These are phyloP conservation scores for Erodium moschatum DNA, from an alignment of 441 rosid species.

Conservation along the genomic window DNA sequence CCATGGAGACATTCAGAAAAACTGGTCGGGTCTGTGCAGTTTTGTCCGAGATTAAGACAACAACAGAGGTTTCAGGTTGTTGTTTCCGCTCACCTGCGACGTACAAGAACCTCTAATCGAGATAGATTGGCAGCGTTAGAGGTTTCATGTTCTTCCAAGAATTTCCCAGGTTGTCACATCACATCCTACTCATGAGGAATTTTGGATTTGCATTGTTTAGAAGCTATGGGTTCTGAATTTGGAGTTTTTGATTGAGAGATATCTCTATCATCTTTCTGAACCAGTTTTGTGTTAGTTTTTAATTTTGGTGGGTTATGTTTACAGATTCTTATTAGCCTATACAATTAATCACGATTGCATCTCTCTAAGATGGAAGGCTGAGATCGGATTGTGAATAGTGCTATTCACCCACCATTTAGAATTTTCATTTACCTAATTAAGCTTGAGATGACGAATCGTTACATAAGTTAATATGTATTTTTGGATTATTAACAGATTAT, in stretches of 20 bases:
- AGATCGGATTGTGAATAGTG: no score
- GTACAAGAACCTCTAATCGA: conserved; percentile 23
- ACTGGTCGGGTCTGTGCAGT: conserved; percentile 26
- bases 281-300: neutral
- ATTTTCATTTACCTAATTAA: no score
- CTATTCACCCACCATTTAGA: no score
- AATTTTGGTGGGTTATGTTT: neutral
- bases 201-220: neutral
- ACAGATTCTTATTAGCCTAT: neutral
- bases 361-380: no score
- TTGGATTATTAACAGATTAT: neutral
- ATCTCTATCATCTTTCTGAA: neutral
- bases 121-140: conserved; percentile 28
- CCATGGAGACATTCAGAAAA: conserved; percentile 27
- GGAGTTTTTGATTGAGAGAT: neutral
- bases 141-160: conserved; percentile 40
- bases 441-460: no score
- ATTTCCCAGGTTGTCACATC: conserved; percentile 41
- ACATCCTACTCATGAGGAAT: neutral
- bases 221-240: neutral
- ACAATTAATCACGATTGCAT: neutral
- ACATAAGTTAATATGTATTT: neutral
- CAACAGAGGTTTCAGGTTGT: conserved; percentile 31
- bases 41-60: conserved; percentile 28
- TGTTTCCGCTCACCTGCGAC: conserved; percentile 36